These are phyloP conservation scores for Panaeolus cyanescens DNA, from an alignment of 768 basidiomycete species.

Conservation along the genomic window DNA sequence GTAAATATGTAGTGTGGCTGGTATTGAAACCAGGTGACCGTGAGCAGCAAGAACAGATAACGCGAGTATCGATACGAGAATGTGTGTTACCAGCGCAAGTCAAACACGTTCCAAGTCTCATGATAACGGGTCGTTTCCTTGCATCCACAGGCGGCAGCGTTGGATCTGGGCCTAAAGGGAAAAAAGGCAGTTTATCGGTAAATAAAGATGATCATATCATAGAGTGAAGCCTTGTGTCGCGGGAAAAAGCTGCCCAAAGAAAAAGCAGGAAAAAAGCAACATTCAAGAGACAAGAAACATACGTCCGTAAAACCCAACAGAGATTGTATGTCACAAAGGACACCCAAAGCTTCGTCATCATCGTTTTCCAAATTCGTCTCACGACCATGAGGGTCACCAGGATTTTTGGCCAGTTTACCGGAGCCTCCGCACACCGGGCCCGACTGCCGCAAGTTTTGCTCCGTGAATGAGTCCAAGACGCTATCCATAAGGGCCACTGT, in stretches of 20 bases:
- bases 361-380: slow-evolving; percentile 21
- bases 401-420: neutral
- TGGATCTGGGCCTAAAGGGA: slow-evolving; percentile 6
- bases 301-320: slow-evolving; percentile 38
- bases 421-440: neutral
- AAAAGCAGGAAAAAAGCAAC: neutral
- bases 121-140: neutral
- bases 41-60: neutral
- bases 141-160: slow-evolving; percentile 9
- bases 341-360: slow-evolving; percentile 33
- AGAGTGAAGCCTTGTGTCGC: neutral
- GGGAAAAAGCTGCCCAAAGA: neutral
- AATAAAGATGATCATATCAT: neutral
- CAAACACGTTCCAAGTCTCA: neutral
- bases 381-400: slow-evolving; percentile 4
- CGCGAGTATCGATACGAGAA: neutral
- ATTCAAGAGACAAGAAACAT: slow-evolving; percentile 14
- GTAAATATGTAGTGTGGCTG: neutral
- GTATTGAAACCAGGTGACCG: neutral
- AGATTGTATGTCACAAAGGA: slow-evolving; percentile 38
- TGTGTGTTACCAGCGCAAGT: neutral
- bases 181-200: neutral
- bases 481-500: slow-evolving; percentile 51
- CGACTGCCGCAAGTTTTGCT: neutral
- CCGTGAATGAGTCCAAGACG: slow-evolving; percentile 25